Base-by-base conservation (phyloP, 352 stramenopile genomes). In the Phytophthora pini region DNA sequence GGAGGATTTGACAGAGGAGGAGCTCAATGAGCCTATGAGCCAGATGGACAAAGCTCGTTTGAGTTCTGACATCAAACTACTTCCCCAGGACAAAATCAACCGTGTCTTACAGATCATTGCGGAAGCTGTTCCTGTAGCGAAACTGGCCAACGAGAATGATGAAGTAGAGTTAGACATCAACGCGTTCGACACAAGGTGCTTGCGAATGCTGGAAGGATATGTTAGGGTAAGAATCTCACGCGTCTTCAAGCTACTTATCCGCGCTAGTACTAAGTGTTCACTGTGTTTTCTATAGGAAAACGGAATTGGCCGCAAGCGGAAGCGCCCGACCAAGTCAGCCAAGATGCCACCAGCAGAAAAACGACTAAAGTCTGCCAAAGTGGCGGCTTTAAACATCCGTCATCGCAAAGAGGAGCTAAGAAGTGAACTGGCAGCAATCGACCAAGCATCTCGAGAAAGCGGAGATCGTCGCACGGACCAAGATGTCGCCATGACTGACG, bases 121-220 rank as follows among this genome's bases (percentile, higher is more conserved):
- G 4, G 88, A 96, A 59, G 86, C 87, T 32, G 83, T 96, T 56
- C 88, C 87, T n/a, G 81, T 95, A 39, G 80, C 86, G 13, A 93
- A 92, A 29, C 70, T 95, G 34, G 84, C 84, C 9, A 92, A 95
- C 51, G 87, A 93, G 58, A 87, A 91, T 48, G 82, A 92, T 47
- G 88, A 95, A 84, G 82, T 96, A 56, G 88, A 96, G 73, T 86
- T 96, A 76, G 88, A 96, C 49, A 92, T 96, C 70, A 94, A 94
- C 60, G 84, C 86, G 55, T 94, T 96, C 63, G 87, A 95, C 54
- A 95, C 88, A 2, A 70, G 87, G 29, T 94, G 87, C 70, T 75
- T 96, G 59, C 78, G 88, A 40, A 95, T 95, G 87, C 82, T 96
- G 44, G 87, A 96, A 85, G 87, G 87, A 70, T 96, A 94, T 64